A percentile compares a stretch with the other conserved stretches of the same genome.
Conservation (phyloP, 2,329 filamentous ascomycete genomes). For the Ceratocystis variospora region DNA sequence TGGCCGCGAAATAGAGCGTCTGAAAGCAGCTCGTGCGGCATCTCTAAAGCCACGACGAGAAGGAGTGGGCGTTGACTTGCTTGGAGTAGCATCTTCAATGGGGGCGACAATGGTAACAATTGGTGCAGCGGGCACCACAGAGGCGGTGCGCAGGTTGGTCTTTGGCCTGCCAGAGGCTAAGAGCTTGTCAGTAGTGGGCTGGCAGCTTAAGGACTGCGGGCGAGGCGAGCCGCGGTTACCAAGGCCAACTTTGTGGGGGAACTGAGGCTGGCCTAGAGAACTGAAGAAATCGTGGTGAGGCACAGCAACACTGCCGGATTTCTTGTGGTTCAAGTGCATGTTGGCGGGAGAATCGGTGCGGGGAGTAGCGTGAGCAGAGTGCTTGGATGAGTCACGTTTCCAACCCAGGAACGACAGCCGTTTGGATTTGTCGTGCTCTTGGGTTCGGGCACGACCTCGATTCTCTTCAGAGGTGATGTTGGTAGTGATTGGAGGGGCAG, state of each 20-base stretch:
- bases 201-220: background rate
- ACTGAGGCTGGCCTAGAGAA: background rate
- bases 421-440: conserved; percentile 13
- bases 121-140: conserved; percentile 4
- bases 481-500: conserved; percentile 9
- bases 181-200: background rate
- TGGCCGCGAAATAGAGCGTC: conserved; percentile 11
- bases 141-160: background rate
- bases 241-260: background rate
- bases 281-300: conserved; percentile 1
- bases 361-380: background rate
- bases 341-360: background rate
- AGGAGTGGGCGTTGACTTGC: background rate
- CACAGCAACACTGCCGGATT: background rate
- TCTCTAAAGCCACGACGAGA: conserved; percentile 14
- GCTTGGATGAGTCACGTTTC: conserved; percentile 14
- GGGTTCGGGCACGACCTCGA: conserved; percentile 8
- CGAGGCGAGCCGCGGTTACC: background rate
- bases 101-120: conserved; percentile 13
- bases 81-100: background rate
- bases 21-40: conserved; percentile 15
- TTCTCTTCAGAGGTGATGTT: conserved; percentile 16
- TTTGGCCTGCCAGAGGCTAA: background rate
- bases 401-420: conserved; percentile 16
- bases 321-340: background rate